Percentiles rank a stretch among this genome's conserved stretches.
Conservation (phyloP, 2,329 filamentous ascomycete genomes). For the Alternaria burnsii region DNA sequence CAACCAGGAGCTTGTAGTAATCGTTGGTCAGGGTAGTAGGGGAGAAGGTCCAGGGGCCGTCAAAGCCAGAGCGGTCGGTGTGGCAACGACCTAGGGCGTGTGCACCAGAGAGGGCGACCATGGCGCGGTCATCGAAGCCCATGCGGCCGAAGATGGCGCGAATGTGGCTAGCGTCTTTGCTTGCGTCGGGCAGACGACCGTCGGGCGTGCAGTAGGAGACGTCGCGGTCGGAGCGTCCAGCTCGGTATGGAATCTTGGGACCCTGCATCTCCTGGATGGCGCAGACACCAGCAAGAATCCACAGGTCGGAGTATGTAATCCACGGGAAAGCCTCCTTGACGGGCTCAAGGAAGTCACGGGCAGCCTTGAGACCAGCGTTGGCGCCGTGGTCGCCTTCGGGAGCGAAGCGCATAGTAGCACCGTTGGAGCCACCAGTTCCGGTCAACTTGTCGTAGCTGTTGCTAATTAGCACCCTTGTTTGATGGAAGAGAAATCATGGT, state of each 20-base stretch:
- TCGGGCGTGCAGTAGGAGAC: constrained; percentile 88
- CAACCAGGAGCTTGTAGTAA: constrained; percentile 85
- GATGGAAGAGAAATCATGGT: neutral
- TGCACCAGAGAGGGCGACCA: constrained; percentile 86
- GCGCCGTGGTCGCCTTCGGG: constrained; percentile 91
- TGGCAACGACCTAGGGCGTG: constrained; percentile 89
- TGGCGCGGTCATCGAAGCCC: constrained; percentile 97
- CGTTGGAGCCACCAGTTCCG: constrained; percentile 90
- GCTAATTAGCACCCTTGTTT: constrained; percentile 19
- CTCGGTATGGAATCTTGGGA: constrained; percentile 85
- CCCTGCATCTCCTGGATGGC: constrained; percentile 97
- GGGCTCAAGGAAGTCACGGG: constrained; percentile 91
- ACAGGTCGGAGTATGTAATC: constrained; percentile 96
- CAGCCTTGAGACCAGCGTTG: constrained; percentile 87
- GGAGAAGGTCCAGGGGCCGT: constrained; percentile 83
- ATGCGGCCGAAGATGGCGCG: constrained; percentile 94
- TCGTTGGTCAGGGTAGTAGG: constrained; percentile 89
- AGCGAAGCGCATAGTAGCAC: constrained; percentile 94
- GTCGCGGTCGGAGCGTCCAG: constrained; percentile 83
- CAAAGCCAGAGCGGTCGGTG: constrained; percentile 84
- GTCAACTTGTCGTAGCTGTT: constrained; percentile 79
- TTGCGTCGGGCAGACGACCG: constrained; percentile 84
- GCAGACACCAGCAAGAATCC: constrained; percentile 86
- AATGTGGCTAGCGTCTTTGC: constrained; percentile 79
- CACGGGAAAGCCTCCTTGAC: constrained; percentile 90